Percentiles rank a stretch among this genome's conserved stretches.
These are phyloP conservation scores for Fusarium praegraminearum DNA, from an alignment of 2,329 filamentous ascomycete species.

Conservation along the genomic window DNA sequence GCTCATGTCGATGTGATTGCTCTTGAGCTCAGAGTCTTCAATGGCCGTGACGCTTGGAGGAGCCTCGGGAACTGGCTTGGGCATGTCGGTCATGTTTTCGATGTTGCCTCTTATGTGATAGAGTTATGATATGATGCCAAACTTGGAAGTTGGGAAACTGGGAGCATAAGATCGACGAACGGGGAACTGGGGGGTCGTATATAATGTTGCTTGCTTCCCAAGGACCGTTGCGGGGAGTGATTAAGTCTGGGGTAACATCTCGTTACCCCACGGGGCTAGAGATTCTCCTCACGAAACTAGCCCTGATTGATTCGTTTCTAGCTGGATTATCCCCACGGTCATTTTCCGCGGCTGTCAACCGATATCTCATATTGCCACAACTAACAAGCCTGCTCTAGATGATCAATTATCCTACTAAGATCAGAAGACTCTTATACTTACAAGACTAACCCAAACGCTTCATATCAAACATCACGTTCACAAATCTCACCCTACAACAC, in stretches of 20 bases:
- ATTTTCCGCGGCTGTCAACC: neutral
- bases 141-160: neutral
- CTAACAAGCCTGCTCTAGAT: neutral
- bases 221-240: neutral
- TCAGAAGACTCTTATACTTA: neutral
- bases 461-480: no score
- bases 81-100: constrained; percentile 1
- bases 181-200: neutral
- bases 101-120: neutral
- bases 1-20: neutral
- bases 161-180: neutral
- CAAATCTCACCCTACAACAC: neutral
- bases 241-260: neutral
- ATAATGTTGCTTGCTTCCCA: neutral
- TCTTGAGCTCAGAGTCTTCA: constrained; percentile 5
- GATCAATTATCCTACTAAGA: neutral
- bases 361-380: neutral
- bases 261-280: constrained; percentile 10
- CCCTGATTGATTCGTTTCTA: neutral
- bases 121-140: neutral
- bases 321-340: constrained; percentile 1
- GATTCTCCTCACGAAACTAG: neutral
- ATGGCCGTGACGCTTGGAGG: neutral
- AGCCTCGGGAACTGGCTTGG: neutral
- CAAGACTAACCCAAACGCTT: neutral